phyloP scores from a whole-genome alignment of 73 alveolate genomes.

The Symbiodinium natans region DNA sequence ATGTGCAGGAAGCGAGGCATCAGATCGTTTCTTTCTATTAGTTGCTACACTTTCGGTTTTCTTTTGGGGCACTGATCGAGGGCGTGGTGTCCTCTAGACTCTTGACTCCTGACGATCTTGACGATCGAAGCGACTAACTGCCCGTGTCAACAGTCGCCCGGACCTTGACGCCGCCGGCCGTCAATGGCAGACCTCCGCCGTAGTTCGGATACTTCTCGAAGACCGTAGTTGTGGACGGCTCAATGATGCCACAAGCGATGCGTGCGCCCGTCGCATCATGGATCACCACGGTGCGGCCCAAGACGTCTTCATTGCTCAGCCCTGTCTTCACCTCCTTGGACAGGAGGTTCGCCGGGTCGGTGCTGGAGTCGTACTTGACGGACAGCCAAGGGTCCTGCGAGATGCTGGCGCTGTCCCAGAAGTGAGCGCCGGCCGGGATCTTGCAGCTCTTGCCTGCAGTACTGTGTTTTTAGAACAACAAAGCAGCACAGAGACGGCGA shows the following conservation, averaged over 20 bases:
- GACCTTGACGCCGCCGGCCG: neutral
- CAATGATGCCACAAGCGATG: slow-evolving; percentile 80
- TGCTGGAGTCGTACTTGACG: neutral
- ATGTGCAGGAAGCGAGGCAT: too few species aligned
- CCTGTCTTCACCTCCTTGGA: neutral
- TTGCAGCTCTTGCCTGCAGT: neutral
- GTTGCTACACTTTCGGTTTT: too few species aligned
- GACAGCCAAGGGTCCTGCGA: neutral
- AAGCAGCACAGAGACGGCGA: too few species aligned
- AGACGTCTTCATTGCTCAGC: neutral
- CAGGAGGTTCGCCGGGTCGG: neutral
- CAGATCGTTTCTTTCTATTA: too few species aligned
- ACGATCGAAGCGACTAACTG: too few species aligned
- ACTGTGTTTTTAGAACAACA: too few species aligned
- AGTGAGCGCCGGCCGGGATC: neutral
- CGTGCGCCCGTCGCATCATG: slow-evolving; percentile 60
- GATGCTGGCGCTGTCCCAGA: slow-evolving; percentile 1
- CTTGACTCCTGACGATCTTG: too few species aligned
- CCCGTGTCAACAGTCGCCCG: too few species aligned
- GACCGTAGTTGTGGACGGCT: neutral
- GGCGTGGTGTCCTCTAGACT: too few species aligned
- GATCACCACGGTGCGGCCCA: slow-evolving; percentile 56
- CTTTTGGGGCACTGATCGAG: too few species aligned
- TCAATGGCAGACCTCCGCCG: neutral
- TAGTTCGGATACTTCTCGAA: neutral